phyloP scores from a whole-genome alignment of 371 early-diverging fungal species.

The Fennellomyces sp. region DNA sequence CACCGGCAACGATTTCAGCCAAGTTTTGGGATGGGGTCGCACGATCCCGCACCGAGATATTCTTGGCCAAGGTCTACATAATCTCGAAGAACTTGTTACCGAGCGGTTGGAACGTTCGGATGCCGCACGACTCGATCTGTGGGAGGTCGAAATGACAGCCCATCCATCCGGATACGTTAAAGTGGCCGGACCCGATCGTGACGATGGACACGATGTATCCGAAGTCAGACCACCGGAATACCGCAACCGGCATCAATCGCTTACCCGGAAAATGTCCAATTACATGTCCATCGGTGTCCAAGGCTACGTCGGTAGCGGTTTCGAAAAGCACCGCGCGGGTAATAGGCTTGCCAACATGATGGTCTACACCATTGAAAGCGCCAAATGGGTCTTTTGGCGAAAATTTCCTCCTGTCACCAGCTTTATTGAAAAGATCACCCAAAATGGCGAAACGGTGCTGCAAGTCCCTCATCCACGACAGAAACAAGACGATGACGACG shows the following conservation, averaged over 20 bases:
- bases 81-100: slow-evolving; percentile 48
- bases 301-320: slow-evolving; percentile 66
- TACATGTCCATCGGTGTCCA: slow-evolving; percentile 68
- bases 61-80: slow-evolving; percentile 44
- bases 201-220: slow-evolving; percentile 20
- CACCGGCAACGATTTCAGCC: slow-evolving; percentile 70
- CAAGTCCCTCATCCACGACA: not conserved
- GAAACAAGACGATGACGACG: not conserved
- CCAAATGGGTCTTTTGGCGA: slow-evolving; percentile 62
- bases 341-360: slow-evolving; percentile 57
- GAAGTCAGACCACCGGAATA: slow-evolving; percentile 5
- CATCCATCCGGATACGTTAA: slow-evolving; percentile 55
- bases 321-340: slow-evolving; percentile 64
- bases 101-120: slow-evolving; percentile 54
- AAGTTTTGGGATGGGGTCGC: slow-evolving; percentile 71
- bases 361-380: slow-evolving; percentile 56
- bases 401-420: slow-evolving; percentile 56
- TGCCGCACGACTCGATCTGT: slow-evolving; percentile 62
- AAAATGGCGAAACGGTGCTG: slow-evolving; percentile 24
- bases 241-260: not conserved
- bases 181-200: slow-evolving; percentile 27
- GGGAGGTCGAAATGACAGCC: slow-evolving; percentile 55
- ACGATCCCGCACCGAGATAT: slow-evolving; percentile 54
- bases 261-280: slow-evolving; percentile 57
- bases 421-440: slow-evolving; percentile 45